Evolutionary conservation across 495 filamentous ascomycete genomes (phyloP).

Genomic region (Neurospora hispaniola): DNA sequence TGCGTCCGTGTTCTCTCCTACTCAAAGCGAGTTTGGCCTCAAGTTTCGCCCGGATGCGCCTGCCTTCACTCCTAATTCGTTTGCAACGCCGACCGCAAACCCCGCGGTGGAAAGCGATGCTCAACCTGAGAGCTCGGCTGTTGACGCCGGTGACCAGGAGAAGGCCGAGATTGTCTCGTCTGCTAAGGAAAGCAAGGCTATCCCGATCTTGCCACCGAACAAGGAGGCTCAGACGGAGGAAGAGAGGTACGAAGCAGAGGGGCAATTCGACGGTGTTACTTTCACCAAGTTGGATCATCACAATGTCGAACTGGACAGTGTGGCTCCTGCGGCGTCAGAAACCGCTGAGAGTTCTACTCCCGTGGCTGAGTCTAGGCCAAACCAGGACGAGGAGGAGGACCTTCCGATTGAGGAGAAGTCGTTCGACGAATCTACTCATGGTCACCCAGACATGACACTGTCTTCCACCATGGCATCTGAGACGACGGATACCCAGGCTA

Average conservation of each 20-base stretch:
- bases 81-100: slow-evolving; percentile 29
- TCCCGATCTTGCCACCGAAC: slow-evolving; percentile 68
- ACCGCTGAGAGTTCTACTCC: slow-evolving; percentile 22
- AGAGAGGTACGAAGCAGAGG: slow-evolving; percentile 35
- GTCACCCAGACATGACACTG: slow-evolving; percentile 30
- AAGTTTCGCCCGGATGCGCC: slow-evolving; percentile 76
- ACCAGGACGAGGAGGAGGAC: slow-evolving; percentile 17
- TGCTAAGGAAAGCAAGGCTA: slow-evolving; percentile 62
- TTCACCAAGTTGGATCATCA: slow-evolving; percentile 65
- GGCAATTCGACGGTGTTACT: slow-evolving; percentile 44
- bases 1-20: slow-evolving; percentile 63
- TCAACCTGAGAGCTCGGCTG: slow-evolving; percentile 48
- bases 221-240: slow-evolving; percentile 20
- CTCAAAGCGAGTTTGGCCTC: slow-evolving; percentile 54
- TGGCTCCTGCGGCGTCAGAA: slow-evolving; percentile 59
- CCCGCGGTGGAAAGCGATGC: slow-evolving; percentile 22
- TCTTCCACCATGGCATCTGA: slow-evolving; percentile 36
- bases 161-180: slow-evolving; percentile 48
- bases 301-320: slow-evolving; percentile 48
- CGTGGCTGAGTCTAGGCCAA: slow-evolving; percentile 9
- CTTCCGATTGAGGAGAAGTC: slow-evolving; percentile 22
- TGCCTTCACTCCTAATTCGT: slow-evolving; percentile 56
- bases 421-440: slow-evolving; percentile 36
- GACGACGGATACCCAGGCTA: slow-evolving; percentile 37
- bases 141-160: slow-evolving; percentile 59